These are phyloP conservation scores for Alternaria burnsii DNA, from an alignment of 2,329 filamentous ascomycete species.

Conservation along the genomic window DNA sequence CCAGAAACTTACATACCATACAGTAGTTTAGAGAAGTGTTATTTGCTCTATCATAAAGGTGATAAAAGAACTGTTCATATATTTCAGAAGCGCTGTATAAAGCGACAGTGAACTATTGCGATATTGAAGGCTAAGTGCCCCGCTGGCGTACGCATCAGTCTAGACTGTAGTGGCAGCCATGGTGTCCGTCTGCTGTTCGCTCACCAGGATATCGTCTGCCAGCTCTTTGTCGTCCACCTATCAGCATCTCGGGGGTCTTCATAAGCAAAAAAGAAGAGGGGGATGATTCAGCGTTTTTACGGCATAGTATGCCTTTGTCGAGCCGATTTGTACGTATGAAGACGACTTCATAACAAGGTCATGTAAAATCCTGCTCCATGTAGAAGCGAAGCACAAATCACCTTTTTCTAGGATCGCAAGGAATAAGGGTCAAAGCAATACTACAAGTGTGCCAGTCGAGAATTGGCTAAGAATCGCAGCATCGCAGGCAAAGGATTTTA, in stretches of 20 bases:
- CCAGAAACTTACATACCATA: background rate
- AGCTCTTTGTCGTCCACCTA: background rate
- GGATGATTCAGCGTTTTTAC: background rate
- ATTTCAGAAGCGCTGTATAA: background rate
- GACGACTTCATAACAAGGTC: background rate
- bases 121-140: background rate
- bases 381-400: background rate
- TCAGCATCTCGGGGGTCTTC: background rate
- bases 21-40: too few species aligned
- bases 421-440: background rate
- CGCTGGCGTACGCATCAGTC: background rate
- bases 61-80: background rate
- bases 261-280: background rate
- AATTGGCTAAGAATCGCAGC: background rate
- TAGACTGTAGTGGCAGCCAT: fast-evolving
- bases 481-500: background rate
- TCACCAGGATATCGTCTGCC: fast-evolving
- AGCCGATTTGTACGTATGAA: background rate
- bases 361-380: background rate
- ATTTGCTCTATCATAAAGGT: background rate
- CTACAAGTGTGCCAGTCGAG: background rate
- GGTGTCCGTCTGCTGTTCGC: too few species aligned
- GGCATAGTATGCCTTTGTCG: background rate
- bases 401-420: background rate
- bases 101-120: background rate